Evolutionary conservation across 176 grass and related monocot genomes (phyloP), one percentile per base, ranked within the genome.

Genomic region (Juncus inflexus): DNA sequence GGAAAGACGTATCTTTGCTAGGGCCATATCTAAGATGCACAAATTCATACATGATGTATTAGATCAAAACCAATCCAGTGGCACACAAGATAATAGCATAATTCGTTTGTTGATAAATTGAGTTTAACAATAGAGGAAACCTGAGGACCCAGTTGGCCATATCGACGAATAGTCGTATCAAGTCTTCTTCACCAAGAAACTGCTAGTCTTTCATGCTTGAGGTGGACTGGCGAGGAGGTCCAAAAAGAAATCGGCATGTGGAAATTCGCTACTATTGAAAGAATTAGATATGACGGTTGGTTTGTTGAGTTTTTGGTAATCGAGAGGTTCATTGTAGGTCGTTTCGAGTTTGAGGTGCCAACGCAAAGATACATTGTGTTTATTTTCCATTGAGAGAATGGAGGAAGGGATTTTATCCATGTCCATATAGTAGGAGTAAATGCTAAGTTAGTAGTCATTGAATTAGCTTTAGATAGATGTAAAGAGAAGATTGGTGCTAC

Each of bases 341-440:
- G 74, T 37, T 67, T n/a, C 3, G 81, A 76, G 15, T 74, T 64
- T n/a, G 78, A 64, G 15, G 75, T 50, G 52, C 94, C 92, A 39
- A 99, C 86, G 78, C 83, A 78, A 56, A 92, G 75, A 74, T 80
- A 92, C 77, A 82, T 82, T 40, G 71, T 28, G 11, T 15, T 80
- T 81, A 77, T 76, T 62, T 67, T 80, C 94, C 94, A 99, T 14
- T 86, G 88, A 79, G 77, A 66, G 75, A 92, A 84, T 37, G 78
- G 82, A 14, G 94, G 85, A 38, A 92, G 85, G 57, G 35, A 84
- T 47, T 36, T 76, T 63, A 99, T 89, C 94, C 94, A 99, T 36
- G 64, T 64, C 75, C 80, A 91, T 62, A 71, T 74, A 40, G 89
- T 83, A 58, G 85, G 77, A 45, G 56, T 60, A 40, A 89, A 89